phyloP scores from a whole-genome alignment of 2,329 filamentous ascomycete species.

The Didymella glomerata region DNA sequence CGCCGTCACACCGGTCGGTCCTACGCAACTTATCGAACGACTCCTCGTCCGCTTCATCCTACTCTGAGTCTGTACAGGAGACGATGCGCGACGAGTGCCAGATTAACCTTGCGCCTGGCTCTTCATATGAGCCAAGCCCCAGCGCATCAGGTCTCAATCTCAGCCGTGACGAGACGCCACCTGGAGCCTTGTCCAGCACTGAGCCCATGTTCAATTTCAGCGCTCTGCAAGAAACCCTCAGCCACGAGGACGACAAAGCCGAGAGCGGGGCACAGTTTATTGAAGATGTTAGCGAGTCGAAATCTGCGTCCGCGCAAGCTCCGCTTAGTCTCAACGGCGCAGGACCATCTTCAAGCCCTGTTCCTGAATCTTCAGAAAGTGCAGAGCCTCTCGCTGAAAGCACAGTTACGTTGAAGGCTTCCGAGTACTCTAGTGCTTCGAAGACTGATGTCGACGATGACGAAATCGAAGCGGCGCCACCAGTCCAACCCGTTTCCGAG shows the following conservation, averaged over 20 bases:
- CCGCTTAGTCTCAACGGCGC: slow-evolving; percentile 4
- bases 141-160: slow-evolving; percentile 63
- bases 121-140: slow-evolving; percentile 60
- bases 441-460: slow-evolving; percentile 34
- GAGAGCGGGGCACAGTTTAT: slow-evolving; percentile 51
- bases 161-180: slow-evolving; percentile 39
- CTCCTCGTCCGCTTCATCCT: slow-evolving; percentile 82
- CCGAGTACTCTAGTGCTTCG: slow-evolving; percentile 12
- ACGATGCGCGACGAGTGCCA: slow-evolving; percentile 39
- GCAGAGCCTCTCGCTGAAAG: slow-evolving; percentile 31
- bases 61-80: slow-evolving; percentile 68
- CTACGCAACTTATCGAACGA: slow-evolving; percentile 85
- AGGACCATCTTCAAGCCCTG: slow-evolving; percentile 5
- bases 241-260: slow-evolving; percentile 61
- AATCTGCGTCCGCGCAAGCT: slow-evolving; percentile 5
- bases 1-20: slow-evolving; percentile 68
- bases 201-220: slow-evolving; percentile 93
- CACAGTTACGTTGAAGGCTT: slow-evolving; percentile 41
- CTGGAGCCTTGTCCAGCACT: slow-evolving; percentile 57
- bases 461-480: slow-evolving; percentile 39
- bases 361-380: background rate
- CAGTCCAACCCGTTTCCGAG: slow-evolving; percentile 32
- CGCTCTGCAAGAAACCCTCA: slow-evolving; percentile 85
- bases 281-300: slow-evolving; percentile 44
- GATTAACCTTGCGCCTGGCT: slow-evolving; percentile 50